Evolutionary conservation across 352 stramenopile species (phyloP).

Genomic region (Thalassiosira mediterranea): DNA sequence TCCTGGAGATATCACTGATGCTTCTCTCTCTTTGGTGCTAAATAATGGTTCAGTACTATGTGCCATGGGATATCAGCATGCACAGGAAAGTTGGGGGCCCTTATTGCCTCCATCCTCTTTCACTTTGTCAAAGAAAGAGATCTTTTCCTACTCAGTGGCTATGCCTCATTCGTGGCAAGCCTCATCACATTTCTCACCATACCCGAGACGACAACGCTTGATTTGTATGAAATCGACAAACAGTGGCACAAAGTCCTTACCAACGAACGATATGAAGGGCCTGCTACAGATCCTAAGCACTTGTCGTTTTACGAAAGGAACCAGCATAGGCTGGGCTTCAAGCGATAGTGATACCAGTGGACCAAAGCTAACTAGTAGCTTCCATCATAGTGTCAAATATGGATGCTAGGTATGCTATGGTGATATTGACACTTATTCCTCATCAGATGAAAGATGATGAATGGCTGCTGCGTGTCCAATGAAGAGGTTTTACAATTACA

Average conservation of each 20-base stretch:
- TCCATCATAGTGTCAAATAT: no score
- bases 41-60: conserved; percentile 80
- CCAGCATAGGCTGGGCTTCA: no score
- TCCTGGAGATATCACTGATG: not conserved
- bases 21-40: not conserved
- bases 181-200: conserved; percentile 67
- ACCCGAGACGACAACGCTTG: conserved; percentile 65
- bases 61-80: conserved; percentile 90
- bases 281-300: conserved; percentile 61
- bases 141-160: conserved; percentile 68
- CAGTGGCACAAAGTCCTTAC: conserved; percentile 63
- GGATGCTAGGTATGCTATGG: no score
- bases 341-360: no score
- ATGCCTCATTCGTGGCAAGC: conserved; percentile 56
- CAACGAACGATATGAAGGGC: conserved; percentile 43
- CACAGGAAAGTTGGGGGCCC: conserved; percentile 87
- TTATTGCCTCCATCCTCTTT: conserved; percentile 74
- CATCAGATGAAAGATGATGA: no score
- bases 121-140: conserved; percentile 56
- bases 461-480: no score
- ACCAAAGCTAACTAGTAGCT: no score
- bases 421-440: no score
- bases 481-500: conserved; percentile 2
- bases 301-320: conserved; percentile 66
- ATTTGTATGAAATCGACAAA: conserved; percentile 73